Conservation (phyloP, 345 rosid genomes). For the Turritis glabra region DNA sequence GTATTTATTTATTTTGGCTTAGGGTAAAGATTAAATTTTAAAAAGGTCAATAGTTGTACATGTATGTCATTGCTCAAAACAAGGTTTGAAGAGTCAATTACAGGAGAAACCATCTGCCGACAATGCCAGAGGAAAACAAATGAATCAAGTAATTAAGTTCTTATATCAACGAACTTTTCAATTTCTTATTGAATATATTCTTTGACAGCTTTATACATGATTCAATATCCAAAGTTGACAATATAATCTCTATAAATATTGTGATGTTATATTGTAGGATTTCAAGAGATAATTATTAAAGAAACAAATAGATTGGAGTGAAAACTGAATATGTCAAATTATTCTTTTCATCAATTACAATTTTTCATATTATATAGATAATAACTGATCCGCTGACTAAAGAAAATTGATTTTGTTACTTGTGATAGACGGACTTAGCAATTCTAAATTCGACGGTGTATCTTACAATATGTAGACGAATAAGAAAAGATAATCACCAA, state of each 20-base stretch:
- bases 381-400: no score
- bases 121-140: conserved; percentile 3
- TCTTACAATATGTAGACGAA: no score
- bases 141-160: background rate
- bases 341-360: no score
- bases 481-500: background rate
- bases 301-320: background rate
- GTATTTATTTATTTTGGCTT: background rate
- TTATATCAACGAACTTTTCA: background rate
- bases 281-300: background rate
- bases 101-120: background rate
- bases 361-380: no score
- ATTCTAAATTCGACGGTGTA: no score
- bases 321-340: no score
- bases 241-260: background rate
- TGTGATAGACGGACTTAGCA: no score
- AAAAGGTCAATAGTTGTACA: background rate
- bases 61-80: background rate
- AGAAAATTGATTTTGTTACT: no score
- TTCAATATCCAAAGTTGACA: conserved; percentile 22
- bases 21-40: background rate
- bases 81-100: background rate
- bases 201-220: conserved; percentile 2
- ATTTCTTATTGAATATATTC: background rate
- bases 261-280: background rate